These are phyloP conservation scores for Aplosporella prunicola DNA, from an alignment of 2,329 filamentous ascomycete genomes.

Conservation along the genomic window DNA sequence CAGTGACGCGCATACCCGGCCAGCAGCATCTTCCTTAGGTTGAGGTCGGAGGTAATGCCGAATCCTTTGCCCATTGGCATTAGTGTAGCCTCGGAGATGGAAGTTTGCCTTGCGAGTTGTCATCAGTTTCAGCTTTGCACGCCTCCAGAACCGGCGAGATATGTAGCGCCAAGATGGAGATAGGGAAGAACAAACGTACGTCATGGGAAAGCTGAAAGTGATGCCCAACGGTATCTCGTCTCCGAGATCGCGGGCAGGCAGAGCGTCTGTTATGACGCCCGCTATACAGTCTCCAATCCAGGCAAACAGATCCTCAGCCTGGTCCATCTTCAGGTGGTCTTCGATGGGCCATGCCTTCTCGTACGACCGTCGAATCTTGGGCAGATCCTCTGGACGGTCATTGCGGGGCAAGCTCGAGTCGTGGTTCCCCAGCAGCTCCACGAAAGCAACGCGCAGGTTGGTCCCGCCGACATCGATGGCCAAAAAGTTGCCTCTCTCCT, in stretches of 20 bases:
- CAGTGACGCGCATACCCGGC: conserved; percentile 50
- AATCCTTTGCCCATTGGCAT: conserved; percentile 66
- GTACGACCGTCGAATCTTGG: conserved; percentile 48
- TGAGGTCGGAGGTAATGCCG: conserved; percentile 49
- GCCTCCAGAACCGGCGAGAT: neutral
- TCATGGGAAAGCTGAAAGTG: conserved; percentile 63
- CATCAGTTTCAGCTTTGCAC: conserved; percentile 9
- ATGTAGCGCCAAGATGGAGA: conserved; percentile 1
- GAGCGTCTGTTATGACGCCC: conserved; percentile 55
- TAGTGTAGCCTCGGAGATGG: conserved; percentile 52
- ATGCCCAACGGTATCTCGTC: conserved; percentile 54
- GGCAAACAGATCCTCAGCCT: conserved; percentile 64
- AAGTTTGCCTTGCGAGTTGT: conserved; percentile 41
- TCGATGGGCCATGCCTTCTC: conserved; percentile 68
- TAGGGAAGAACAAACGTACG: conserved; percentile 20
- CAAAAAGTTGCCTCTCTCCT: conserved; percentile 53
- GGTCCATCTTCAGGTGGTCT: conserved; percentile 62
- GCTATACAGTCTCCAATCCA: conserved; percentile 76
- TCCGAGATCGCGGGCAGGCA: conserved; percentile 31
- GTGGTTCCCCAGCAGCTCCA: conserved; percentile 48
- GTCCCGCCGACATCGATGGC: conserved; percentile 51
- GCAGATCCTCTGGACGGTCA: conserved; percentile 14
- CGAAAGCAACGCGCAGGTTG: conserved; percentile 59
- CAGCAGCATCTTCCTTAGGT: conserved; percentile 51
- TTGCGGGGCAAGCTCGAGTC: conserved; percentile 12